Percentiles rank a stretch among this genome's conserved stretches.
Conservation (phyloP, 805 yeast genomes). For the Vanderwaltozyma verrucispora region DNA sequence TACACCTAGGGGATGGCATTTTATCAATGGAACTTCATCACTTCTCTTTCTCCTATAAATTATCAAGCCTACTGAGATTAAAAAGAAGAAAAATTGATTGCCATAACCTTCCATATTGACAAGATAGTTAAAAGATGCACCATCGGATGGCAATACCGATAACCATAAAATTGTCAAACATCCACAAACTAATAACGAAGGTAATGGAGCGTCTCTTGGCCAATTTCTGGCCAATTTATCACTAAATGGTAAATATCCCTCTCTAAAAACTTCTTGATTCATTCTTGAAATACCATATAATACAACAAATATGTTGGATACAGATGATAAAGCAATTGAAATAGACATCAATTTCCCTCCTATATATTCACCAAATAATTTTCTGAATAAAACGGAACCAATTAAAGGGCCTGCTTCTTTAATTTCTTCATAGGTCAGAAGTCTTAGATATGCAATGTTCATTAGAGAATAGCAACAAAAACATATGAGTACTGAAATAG, state of each 20-base stretch:
- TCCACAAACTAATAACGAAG: slow-evolving; percentile 33
- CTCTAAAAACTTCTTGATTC: slow-evolving; percentile 56
- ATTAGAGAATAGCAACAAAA: slow-evolving; percentile 40
- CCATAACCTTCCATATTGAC: slow-evolving; percentile 40
- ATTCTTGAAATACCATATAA: slow-evolving; percentile 49
- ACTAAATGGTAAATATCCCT: slow-evolving; percentile 50
- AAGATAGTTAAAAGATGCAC: slow-evolving; percentile 32
- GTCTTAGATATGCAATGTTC: slow-evolving; percentile 47
- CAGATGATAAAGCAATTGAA: slow-evolving; percentile 50
- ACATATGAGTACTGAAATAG: slow-evolving; percentile 39
- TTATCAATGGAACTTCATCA: slow-evolving; percentile 39
- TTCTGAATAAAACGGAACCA: slow-evolving; percentile 49
- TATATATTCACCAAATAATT: slow-evolving; percentile 40
- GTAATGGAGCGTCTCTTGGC: slow-evolving; percentile 48
- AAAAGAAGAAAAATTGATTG: slow-evolving; percentile 37
- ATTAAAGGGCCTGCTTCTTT: slow-evolving; percentile 45
- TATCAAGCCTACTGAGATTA: slow-evolving; percentile 48
- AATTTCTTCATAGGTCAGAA: slow-evolving; percentile 43
- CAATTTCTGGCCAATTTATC: slow-evolving; percentile 42
- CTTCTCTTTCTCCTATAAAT: slow-evolving; percentile 42
- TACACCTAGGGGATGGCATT: slow-evolving; percentile 41
- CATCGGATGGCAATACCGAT: slow-evolving; percentile 27
- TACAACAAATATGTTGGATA: slow-evolving; percentile 54
- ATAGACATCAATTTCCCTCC: slow-evolving; percentile 47
- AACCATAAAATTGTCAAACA: slow-evolving; percentile 28